Percentiles rank a stretch among this genome's conserved stretches.
Conservation (phyloP, 495 filamentous ascomycete genomes). For the Hypoxylon intermedium region DNA sequence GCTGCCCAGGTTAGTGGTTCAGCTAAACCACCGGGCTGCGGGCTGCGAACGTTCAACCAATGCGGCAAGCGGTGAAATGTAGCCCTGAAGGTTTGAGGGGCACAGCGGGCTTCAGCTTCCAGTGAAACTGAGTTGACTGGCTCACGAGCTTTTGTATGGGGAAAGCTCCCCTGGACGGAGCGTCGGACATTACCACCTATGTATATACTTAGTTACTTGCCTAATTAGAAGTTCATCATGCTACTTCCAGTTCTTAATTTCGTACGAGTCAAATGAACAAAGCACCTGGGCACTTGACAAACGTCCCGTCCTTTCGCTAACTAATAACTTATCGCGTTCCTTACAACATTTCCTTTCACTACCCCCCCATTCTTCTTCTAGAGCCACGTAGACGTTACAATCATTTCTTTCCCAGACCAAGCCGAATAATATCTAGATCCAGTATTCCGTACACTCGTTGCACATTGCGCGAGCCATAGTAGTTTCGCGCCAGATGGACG, state of each 20-base stretch:
- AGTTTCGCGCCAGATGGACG: slow-evolving; percentile 44
- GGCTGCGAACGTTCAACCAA: slow-evolving; percentile 23
- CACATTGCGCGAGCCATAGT: slow-evolving; percentile 20
- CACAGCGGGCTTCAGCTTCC: too few relatives aligned
- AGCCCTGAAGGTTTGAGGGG: neutral
- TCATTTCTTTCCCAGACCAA: slow-evolving; percentile 12
- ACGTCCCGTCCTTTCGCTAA: slow-evolving; percentile 7
- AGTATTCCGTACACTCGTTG: slow-evolving; percentile 1
- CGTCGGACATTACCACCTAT: slow-evolving; percentile 32
- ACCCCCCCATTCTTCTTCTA: slow-evolving; percentile 9
- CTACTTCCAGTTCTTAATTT: slow-evolving; percentile 11
- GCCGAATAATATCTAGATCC: slow-evolving; percentile 3
- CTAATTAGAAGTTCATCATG: slow-evolving; percentile 30
- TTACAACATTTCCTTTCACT: slow-evolving; percentile 13
- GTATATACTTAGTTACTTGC: slow-evolving; percentile 29
- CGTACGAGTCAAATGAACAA: slow-evolving; percentile 30
- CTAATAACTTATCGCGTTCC: slow-evolving; percentile 3
- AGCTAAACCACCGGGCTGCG: slow-evolving; percentile 6
- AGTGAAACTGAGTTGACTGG: slow-evolving; percentile 8
- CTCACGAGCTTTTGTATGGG: slow-evolving; percentile 9
- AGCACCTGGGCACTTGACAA: slow-evolving; percentile 20
- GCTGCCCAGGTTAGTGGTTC: slow-evolving; percentile 14
- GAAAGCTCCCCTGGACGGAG: slow-evolving; percentile 28
- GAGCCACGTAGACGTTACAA: slow-evolving; percentile 8
- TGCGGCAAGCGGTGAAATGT: neutral